Percentiles rank a stretch among this genome's conserved stretches.
These are phyloP conservation scores for Rugonectria rugulosa DNA, from an alignment of 2,329 filamentous ascomycete species.

Conservation along the genomic window DNA sequence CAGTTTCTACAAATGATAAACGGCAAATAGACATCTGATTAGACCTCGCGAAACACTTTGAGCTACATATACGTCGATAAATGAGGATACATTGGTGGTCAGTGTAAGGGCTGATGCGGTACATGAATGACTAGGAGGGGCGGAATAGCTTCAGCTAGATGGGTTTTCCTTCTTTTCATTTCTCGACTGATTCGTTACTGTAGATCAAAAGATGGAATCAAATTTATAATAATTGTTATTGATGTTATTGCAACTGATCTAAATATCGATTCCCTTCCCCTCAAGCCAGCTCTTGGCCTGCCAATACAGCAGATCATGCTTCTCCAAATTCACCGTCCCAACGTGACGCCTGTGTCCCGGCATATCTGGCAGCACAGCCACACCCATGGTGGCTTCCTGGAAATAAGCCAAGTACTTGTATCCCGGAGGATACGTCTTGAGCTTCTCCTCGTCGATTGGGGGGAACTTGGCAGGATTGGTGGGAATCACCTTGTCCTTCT, in stretches of 20 bases:
- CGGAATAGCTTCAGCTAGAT: too few species aligned
- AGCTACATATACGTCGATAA: too few species aligned
- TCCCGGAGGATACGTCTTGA: conserved; percentile 50
- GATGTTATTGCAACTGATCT: not conserved
- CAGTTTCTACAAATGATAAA: too few species aligned
- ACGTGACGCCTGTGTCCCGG: conserved; percentile 49
- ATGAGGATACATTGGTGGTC: too few species aligned
- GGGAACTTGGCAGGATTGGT: conserved; percentile 52
- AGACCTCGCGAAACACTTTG: too few species aligned
- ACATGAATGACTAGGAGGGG: too few species aligned
- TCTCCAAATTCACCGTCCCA: conserved; percentile 40
- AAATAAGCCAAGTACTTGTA: conserved; percentile 55
- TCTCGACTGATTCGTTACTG: too few species aligned
- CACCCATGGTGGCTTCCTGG: conserved; percentile 55
- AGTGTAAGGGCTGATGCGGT: too few species aligned
- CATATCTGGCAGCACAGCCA: conserved; percentile 52
- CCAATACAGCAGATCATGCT: conserved; percentile 55
- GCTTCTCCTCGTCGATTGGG: conserved; percentile 47
- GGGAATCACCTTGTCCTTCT: conserved; percentile 59
- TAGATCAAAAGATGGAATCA: too few species aligned
- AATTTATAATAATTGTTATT: too few species aligned
- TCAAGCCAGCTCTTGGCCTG: conserved; percentile 54
- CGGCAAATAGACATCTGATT: too few species aligned
- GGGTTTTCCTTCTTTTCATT: too few species aligned
- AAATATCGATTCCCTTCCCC: conserved; percentile 44